Conservation (phyloP, 441 rosid genomes). For the Erodium texanum region DNA sequence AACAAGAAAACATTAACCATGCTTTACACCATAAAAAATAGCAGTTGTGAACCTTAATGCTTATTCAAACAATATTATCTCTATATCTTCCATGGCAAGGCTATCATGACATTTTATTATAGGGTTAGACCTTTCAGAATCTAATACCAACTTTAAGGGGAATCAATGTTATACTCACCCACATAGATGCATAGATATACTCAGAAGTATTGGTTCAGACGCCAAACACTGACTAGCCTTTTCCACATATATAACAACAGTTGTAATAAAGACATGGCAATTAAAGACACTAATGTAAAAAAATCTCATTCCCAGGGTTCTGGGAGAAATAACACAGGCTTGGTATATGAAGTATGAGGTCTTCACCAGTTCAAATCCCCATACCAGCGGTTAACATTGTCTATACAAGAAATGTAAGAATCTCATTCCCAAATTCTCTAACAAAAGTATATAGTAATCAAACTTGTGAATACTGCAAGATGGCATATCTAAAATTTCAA, state of each 20-base stretch:
- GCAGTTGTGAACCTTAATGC: not conserved
- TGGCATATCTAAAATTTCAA: not conserved
- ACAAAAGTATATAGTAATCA: not conserved
- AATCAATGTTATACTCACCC: not conserved
- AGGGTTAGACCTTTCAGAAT: not conserved
- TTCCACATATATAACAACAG: not conserved
- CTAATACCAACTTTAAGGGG: not conserved
- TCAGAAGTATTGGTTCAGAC: not conserved
- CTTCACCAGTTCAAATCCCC: too few relatives aligned
- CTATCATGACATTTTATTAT: not conserved
- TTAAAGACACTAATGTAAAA: too few relatives aligned
- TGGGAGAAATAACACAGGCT: too few relatives aligned
- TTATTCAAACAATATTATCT: too few relatives aligned
- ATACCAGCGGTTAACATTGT: too few relatives aligned
- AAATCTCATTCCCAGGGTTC: too few relatives aligned
- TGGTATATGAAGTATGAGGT: too few relatives aligned
- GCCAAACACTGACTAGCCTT: not conserved
- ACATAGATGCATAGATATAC: not conserved
- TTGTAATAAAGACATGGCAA: too few relatives aligned
- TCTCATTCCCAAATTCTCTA: too few relatives aligned
- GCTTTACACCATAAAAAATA: too few relatives aligned
- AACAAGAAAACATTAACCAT: not conserved
- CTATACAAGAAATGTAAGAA: too few relatives aligned
- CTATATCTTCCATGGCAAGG: not conserved
- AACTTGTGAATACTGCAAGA: not conserved